Conservation (phyloP, 768 basidiomycete genomes). For the Auricularia heimuer region DNA sequence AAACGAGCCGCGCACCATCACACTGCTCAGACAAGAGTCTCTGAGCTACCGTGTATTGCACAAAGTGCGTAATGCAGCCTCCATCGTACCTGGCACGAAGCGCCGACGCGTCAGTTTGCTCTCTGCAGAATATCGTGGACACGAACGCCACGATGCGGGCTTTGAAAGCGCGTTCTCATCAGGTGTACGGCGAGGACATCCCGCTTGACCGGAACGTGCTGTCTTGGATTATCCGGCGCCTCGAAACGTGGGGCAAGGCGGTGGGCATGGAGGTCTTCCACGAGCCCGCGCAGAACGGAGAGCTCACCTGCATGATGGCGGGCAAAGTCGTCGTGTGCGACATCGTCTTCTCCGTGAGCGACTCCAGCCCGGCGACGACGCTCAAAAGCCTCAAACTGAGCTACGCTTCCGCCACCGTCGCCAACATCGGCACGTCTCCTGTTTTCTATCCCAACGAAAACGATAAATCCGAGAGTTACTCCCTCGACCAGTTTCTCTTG, state of each 20-base stretch:
- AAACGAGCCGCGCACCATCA: neutral
- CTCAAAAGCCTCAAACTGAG: constrained; percentile 26
- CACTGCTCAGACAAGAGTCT: neutral
- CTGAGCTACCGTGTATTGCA: neutral
- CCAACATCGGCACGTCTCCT: neutral
- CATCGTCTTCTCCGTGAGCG: constrained; percentile 39
- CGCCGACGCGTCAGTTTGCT: too few species aligned
- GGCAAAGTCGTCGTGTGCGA: constrained; percentile 78
- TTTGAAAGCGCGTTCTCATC: constrained; percentile 36
- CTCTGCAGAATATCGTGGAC: constrained; percentile 39
- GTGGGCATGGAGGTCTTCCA: constrained; percentile 70
- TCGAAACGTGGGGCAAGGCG: constrained; percentile 51
- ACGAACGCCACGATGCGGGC: constrained; percentile 33
- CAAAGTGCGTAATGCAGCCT: neutral
- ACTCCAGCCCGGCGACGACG: constrained; percentile 24
- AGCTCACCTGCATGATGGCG: constrained; percentile 51
- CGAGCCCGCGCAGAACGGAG: constrained; percentile 35
- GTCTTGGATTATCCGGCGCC: constrained; percentile 48
- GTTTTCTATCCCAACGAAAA: constrained; percentile 12
- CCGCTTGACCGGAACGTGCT: constrained; percentile 40
- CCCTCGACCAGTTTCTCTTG: constrained; percentile 55
- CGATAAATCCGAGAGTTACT: constrained; percentile 12
- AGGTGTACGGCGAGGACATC: constrained; percentile 53
- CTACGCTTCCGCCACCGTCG: constrained; percentile 17
- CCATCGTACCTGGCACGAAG: neutral